phyloP scores from a whole-genome alignment of 371 early-diverging fungal species.

The Apophysomyces trapeziformis region DNA sequence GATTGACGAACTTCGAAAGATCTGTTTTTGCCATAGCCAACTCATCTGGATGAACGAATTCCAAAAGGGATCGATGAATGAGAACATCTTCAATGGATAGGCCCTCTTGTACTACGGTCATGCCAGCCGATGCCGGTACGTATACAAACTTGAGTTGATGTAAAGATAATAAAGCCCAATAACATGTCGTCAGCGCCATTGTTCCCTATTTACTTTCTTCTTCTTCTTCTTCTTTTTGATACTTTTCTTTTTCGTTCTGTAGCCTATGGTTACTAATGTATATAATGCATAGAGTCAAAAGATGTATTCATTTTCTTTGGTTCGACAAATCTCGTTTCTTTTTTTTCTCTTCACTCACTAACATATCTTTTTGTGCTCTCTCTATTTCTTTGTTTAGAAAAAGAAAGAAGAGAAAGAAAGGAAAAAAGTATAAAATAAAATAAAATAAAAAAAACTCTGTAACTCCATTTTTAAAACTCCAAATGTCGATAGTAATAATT shows the following conservation, averaged over 20 bases:
- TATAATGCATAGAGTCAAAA: background rate
- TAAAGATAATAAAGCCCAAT: conserved; percentile 57
- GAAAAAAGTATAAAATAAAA: background rate
- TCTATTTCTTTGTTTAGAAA: background rate
- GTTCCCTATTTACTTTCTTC: background rate
- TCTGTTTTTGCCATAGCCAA: conserved; percentile 54
- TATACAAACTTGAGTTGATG: conserved; percentile 53
- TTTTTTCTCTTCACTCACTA: background rate
- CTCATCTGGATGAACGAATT: conserved; percentile 67
- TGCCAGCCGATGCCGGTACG: conserved; percentile 43
- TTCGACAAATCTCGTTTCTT: background rate
- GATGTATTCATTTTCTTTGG: background rate
- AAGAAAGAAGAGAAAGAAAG: too few species aligned
- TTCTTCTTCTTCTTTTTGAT: too few species aligned
- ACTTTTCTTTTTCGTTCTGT: too few species aligned
- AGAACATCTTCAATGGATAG: conserved; percentile 45
- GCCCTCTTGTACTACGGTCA: conserved; percentile 28
- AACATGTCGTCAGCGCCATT: conserved; percentile 32
- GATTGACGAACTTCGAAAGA: conserved; percentile 51
- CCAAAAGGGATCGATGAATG: conserved; percentile 53
- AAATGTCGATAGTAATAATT: background rate
- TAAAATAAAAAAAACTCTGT: too few species aligned
- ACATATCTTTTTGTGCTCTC: background rate
- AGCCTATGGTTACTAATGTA: too few species aligned
- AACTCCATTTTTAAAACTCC: too few species aligned